Evolutionary conservation across 73 alveolate species (phyloP), one percentile per base, ranked within the genome.

Genomic region (Breviolum minutum): DNA sequence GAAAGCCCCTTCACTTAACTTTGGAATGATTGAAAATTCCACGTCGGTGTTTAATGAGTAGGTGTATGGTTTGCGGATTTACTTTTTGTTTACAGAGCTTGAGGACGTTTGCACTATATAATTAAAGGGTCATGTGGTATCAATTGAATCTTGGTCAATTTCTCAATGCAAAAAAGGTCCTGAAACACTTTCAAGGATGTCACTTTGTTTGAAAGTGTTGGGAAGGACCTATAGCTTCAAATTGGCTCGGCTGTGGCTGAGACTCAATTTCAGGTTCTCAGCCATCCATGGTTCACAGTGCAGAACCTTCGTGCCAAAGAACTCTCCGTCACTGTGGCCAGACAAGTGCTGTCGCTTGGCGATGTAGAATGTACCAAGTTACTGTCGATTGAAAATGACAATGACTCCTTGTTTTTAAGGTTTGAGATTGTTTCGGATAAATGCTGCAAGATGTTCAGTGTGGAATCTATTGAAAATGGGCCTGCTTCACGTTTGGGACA

Each of bases 201-300:
- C 17, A 17, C 77, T 17, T 22, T 22, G 2, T 17, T 68, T 14
- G 24, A 68, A 68, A 22, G 77, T 22, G 24, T 68, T 22, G 1
- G 77, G n/a, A 14, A 17, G 8, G 2, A 22, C 77, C 77, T 40
- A 40, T 40, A 40, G 54, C 54, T 40, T 40, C 5, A 40, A 40
- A 3, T 0, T 40, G 54, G 54, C 54, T 40, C 54, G 54, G 54
- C 54, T 73, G 27, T 6, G 3, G 83, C n/a, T 26, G 48, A 74
- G n/a, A n/a, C n/a, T n/a, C n/a, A n/a, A n/a, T n/a, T n/a, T n/a
- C n/a, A n/a, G 84, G 84, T 74, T 6, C 84, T 74, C 17, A 74
- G 84, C 84, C 84, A 74, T 27, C 84, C 84, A 20, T 74, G 84
- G 84, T 74, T 74, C 84, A 74, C 84, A 30, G 84, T 74, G 10